Conservation (phyloP, 2,329 filamentous ascomycete species). For the Arthrobotrys entomopaga region DNA sequence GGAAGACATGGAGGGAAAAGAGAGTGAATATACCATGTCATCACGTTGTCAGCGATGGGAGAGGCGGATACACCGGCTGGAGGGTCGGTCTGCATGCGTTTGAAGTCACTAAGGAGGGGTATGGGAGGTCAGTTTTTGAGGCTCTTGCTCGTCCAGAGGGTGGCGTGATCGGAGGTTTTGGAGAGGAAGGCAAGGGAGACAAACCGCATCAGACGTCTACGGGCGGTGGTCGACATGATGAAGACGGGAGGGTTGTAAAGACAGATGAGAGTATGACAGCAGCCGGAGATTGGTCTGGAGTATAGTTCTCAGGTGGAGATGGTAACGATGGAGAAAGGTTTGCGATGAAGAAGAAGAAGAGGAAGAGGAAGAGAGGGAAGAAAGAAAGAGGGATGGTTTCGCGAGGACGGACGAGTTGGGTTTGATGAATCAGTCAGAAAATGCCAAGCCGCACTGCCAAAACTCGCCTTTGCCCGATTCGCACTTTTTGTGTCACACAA, state of each 20-base stretch:
- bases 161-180: constrained; percentile 27
- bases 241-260: not conserved
- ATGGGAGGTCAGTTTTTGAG: constrained; percentile 55
- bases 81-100: constrained; percentile 98
- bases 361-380: constrained; percentile 9
- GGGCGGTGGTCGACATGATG: constrained; percentile 89
- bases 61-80: constrained; percentile 96
- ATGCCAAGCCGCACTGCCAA: constrained; percentile 26
- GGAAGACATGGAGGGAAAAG: constrained; percentile 58
- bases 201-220: constrained; percentile 92
- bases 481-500: no score
- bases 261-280: not conserved
- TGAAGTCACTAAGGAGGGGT: constrained; percentile 62
- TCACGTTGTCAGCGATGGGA: constrained; percentile 94
- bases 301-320: not conserved
- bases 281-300: not conserved
- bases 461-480: not conserved
- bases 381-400: constrained; percentile 17
- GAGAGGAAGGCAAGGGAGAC: constrained; percentile 28
- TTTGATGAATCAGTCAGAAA: constrained; percentile 36
- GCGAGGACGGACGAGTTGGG: constrained; percentile 18
- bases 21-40: constrained; percentile 79
- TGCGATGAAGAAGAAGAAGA: constrained; percentile 3
- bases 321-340: constrained; percentile 17
- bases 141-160: constrained; percentile 16